Percentiles rank a stretch among this genome's conserved stretches.
Evolutionary conservation across 768 basidiomycete genomes (phyloP).

Genomic region (Trametes cubensis): DNA sequence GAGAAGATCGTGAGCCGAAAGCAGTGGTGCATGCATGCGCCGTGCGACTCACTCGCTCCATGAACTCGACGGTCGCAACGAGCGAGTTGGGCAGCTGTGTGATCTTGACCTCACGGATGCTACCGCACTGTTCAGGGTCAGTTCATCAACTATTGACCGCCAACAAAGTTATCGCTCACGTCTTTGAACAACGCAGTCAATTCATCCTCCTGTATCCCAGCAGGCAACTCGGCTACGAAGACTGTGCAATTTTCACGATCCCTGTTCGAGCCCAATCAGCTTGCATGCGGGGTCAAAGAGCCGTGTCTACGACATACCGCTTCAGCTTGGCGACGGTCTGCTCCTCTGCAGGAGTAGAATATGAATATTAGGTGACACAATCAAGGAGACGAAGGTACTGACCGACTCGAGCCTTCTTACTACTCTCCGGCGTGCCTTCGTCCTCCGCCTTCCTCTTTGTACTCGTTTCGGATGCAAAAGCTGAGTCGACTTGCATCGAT

Average conservation of each 20-base stretch:
- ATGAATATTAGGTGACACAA: background rate
- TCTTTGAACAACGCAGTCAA: slow-evolving; percentile 82
- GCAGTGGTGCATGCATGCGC: too few relatives aligned
- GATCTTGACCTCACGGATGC: slow-evolving; percentile 82
- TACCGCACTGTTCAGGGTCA: slow-evolving; percentile 69
- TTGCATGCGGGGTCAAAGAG: background rate
- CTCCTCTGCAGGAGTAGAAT: slow-evolving; percentile 39
- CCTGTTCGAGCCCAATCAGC: slow-evolving; percentile 41
- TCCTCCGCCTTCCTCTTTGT: slow-evolving; percentile 72
- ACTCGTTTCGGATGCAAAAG: slow-evolving; percentile 31
- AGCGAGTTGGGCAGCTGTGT: slow-evolving; percentile 57
- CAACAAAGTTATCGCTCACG: slow-evolving; percentile 46
- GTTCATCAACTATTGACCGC: slow-evolving; percentile 20
- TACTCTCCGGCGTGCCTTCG: slow-evolving; percentile 39
- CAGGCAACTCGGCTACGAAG: slow-evolving; percentile 75
- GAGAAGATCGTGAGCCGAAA: background rate
- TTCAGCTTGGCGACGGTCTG: slow-evolving; percentile 54
- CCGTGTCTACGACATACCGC: slow-evolving; percentile 46
- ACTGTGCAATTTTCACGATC: slow-evolving; percentile 96
- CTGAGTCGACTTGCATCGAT: slow-evolving; percentile 47
- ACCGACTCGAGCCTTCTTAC: slow-evolving; percentile 69
- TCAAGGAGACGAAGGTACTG: slow-evolving; percentile 27
- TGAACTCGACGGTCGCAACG: slow-evolving; percentile 91
- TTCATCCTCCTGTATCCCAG: slow-evolving; percentile 61
- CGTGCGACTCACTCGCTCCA: slow-evolving; percentile 50